Base-by-base conservation (phyloP, 192 early-diverging fungal genomes). In the Coemansia guatemalensis region DNA sequence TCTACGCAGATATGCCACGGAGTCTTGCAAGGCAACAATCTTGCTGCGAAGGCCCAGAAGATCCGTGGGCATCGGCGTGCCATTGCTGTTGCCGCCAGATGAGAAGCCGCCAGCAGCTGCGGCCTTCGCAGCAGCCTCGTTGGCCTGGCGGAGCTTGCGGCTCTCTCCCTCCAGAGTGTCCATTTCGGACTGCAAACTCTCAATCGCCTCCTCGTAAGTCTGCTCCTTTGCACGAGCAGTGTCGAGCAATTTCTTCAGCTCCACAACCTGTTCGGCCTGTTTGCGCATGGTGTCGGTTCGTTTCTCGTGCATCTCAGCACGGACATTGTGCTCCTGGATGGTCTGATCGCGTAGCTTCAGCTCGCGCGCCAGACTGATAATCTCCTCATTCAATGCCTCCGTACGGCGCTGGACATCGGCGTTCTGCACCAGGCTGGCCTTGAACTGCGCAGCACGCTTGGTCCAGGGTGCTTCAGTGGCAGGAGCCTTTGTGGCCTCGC, bases 241-340 rank as follows among this genome's bases (percentile, higher is more conserved):
- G 20, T 79, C 70, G 3, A 93, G 72, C 25, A 84, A 67, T 48
- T 79, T 62, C 64, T 92, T 87, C 55, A 94, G 65, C 27, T 76
- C 74, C 6, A 44, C 64, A 6, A 88, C 87, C 21, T 83, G 85
- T 24, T 88, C 89, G 4, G 80, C 79, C 77, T 91, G 86, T 57
- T 90, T 85, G 35, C 84, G 86, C 55, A 85, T 79, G n/a, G 72
- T 48, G 35, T 89, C 91, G 52, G 85, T 84, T 25, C 90, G 86
- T 71, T 88, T 92, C 72, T 92, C 92, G n/a, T 94, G 85, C 56
- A 93, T 68, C 48, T 92, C 90, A 4, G 93, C 85, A 69, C 89
- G 89, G 54, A 94, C 85, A 27, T 68, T 62, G 17, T 69, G 73
- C 72, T 97, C 93, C 69, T 92, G 89, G 33, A 93, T 63, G 11